Conservation (phyloP, 75 land plant species). For the Pinus albicaulis region DNA sequence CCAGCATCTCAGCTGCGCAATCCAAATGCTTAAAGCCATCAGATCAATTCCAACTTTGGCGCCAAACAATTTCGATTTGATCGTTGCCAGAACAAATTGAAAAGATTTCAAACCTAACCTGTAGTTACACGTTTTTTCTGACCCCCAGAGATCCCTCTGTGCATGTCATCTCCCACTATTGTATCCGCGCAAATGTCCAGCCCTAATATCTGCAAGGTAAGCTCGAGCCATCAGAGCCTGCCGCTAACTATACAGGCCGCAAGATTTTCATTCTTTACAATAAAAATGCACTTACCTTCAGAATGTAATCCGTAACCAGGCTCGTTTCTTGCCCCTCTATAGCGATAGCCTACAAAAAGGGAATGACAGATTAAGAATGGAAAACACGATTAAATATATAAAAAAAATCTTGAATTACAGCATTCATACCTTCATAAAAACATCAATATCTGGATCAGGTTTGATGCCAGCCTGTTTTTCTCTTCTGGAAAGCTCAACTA, state of each 20-base stretch:
- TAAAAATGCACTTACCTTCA: conserved; percentile 37
- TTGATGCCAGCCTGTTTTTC: not conserved
- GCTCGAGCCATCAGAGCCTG: not conserved
- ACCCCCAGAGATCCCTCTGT: conserved; percentile 88
- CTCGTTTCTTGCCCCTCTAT: conserved; percentile 44
- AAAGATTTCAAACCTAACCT: conserved; percentile 20
- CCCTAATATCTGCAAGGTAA: conserved; percentile 58
- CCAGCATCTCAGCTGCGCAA: conserved; percentile 11
- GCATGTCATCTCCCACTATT: conserved; percentile 82
- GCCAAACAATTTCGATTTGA: too few relatives aligned
- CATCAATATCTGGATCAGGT: conserved; percentile 12
- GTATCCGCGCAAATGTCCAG: conserved; percentile 79
- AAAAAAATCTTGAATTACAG: not conserved
- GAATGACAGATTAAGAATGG: not conserved
- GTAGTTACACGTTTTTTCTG: conserved; percentile 89
- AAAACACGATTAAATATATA: not conserved
- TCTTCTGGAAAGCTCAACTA: conserved; percentile 14
- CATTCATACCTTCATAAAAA: conserved; percentile 13
- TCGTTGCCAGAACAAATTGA: too few relatives aligned
- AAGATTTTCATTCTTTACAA: not conserved
- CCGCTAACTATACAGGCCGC: not conserved
- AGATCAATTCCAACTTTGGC: too few relatives aligned
- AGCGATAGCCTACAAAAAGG: conserved; percentile 50
- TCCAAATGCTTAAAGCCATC: too few relatives aligned
- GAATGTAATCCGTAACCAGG: conserved; percentile 61